phyloP scores from a whole-genome alignment of 257 asterid species.

The Primulina tabacum region DNA sequence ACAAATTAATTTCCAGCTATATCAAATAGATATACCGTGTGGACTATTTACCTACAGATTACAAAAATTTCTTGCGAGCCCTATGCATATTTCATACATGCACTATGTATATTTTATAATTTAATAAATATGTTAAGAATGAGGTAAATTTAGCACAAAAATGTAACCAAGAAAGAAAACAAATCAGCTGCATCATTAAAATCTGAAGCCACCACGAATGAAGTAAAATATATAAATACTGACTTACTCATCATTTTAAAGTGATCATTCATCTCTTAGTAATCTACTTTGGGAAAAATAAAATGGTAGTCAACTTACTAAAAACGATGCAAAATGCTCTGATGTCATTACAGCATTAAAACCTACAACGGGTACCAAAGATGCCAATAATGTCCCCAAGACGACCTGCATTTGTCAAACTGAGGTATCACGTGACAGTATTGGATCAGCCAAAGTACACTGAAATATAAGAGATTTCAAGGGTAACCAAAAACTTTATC shows the following conservation, averaged over 20 bases:
- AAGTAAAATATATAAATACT: background rate
- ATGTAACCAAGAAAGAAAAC: background rate
- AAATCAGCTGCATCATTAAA: background rate
- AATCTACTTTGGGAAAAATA: constrained; percentile 10
- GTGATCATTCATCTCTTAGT: background rate
- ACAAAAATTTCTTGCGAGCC: background rate
- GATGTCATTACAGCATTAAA: constrained; percentile 98
- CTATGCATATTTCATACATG: background rate
- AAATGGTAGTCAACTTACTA: constrained; percentile 48
- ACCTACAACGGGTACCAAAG: constrained; percentile 98
- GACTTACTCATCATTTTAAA: background rate
- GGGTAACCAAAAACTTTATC: constrained; percentile 18
- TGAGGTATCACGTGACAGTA: constrained; percentile 10
- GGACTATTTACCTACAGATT: background rate
- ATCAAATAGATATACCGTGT: background rate
- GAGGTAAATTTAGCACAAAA: background rate
- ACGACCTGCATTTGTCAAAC: constrained; percentile 56
- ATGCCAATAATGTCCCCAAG: constrained; percentile 84
- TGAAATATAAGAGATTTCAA: background rate
- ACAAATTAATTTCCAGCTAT: background rate
- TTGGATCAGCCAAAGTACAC: constrained; percentile 13
- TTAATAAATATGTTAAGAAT: too few relatives aligned
- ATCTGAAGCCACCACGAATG: background rate
- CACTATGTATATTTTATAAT: too few relatives aligned
- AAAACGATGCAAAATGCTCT: constrained; percentile 94